Percentiles rank a stretch among this genome's conserved stretches.
Conservation (phyloP, 1,284 basidiomycete species). For the Rhodotorula sp. region DNA sequence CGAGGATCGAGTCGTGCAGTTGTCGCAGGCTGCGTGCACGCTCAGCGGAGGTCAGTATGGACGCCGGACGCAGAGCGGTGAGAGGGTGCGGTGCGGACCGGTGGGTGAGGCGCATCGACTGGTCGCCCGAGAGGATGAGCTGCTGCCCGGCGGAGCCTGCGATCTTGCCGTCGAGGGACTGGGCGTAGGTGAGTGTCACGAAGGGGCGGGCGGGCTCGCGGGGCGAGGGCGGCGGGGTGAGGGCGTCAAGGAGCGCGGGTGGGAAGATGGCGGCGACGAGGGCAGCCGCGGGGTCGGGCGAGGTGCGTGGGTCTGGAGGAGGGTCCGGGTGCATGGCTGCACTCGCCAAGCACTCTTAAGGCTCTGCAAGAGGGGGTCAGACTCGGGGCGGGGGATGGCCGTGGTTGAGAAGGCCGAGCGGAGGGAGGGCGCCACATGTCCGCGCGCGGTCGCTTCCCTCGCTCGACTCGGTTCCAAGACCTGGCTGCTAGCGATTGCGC, state of each 20-base stretch:
- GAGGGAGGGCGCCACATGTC: not conserved
- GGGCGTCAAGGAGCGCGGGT: not conserved
- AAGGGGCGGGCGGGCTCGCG: conserved; percentile 22
- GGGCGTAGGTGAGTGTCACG: conserved; percentile 88
- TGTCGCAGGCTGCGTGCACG: conserved; percentile 50
- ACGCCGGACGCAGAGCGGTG: too few species aligned
- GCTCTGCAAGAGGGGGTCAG: too few species aligned
- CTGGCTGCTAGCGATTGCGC: too few species aligned
- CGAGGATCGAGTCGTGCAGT: conserved; percentile 87
- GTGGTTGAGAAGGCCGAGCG: not conserved
- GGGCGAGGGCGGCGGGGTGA: not conserved
- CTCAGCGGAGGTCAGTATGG: not conserved
- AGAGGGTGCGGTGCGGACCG: conserved; percentile 59
- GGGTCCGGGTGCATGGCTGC: not conserved
- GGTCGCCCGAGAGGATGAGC: conserved; percentile 76
- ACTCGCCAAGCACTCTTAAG: too few species aligned
- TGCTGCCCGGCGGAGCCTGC: conserved; percentile 73
- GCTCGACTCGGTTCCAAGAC: not conserved
- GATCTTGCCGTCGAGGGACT: conserved; percentile 91
- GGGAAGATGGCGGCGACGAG: conserved; percentile 4
- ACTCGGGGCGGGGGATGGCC: too few species aligned
- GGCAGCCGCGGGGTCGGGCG: not conserved
- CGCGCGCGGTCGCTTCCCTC: not conserved
- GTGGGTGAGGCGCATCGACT: conserved; percentile 94
- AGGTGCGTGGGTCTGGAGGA: too few species aligned